phyloP scores from a whole-genome alignment of 208 protist species.

The Acanthamoeba triangularis region DNA sequence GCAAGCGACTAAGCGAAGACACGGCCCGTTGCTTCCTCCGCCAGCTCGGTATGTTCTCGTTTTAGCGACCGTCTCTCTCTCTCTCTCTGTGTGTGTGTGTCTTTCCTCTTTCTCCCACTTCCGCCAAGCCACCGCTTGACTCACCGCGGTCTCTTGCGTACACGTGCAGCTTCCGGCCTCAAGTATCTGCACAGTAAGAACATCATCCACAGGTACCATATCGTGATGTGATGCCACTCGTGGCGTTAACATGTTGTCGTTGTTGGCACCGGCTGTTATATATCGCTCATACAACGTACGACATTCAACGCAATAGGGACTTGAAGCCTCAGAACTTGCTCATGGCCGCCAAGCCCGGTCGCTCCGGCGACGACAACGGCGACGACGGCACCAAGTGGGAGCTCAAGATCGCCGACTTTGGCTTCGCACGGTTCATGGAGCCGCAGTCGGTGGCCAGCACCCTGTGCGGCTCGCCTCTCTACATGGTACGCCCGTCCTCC shows the following conservation, averaged over 20 bases:
- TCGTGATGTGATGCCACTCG: too few species aligned
- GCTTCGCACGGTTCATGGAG: constrained; percentile 64
- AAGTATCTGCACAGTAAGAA: constrained; percentile 63
- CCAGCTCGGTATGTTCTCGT: constrained; percentile 20
- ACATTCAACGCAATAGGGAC: neutral
- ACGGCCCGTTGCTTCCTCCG: constrained; percentile 59
- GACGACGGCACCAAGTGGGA: neutral
- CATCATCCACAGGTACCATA: constrained; percentile 31
- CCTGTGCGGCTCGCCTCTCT: constrained; percentile 64
- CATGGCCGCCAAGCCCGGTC: neutral
- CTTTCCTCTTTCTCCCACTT: too few species aligned
- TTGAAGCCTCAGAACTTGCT: constrained; percentile 70
- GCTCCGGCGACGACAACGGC: neutral
- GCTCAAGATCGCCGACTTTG: constrained; percentile 70
- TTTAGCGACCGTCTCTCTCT: neutral
- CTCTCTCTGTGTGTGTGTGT: neutral
- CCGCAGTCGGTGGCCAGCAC: constrained; percentile 63
- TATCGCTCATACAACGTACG: too few species aligned
- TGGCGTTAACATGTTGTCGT: too few species aligned
- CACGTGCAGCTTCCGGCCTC: constrained; percentile 26
- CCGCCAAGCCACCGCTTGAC: too few species aligned
- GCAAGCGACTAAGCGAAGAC: constrained; percentile 48
- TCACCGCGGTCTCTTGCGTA: too few species aligned
- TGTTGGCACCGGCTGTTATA: too few species aligned
- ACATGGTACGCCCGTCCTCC: neutral